A percentile compares a stretch with the other conserved stretches of the same genome.
Evolutionary conservation across 768 basidiomycete species (phyloP).

Genomic region (Mycena rosella): DNA sequence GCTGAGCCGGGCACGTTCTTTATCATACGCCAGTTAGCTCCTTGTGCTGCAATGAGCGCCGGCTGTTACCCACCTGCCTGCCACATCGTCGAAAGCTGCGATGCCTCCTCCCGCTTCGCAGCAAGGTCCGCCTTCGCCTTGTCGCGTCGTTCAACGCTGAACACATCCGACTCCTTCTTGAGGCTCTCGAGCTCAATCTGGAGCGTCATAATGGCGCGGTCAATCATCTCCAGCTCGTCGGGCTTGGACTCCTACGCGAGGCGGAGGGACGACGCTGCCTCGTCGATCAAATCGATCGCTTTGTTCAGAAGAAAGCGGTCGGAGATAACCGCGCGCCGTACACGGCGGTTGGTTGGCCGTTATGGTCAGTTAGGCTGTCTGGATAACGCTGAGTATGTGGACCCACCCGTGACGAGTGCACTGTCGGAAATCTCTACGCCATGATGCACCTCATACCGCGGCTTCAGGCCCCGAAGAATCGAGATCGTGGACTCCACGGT

Average conservation of each 20-base stretch:
- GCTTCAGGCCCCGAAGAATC: constrained; percentile 88
- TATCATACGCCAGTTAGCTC: not conserved
- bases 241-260: constrained; percentile 93
- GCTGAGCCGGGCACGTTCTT: constrained; percentile 78
- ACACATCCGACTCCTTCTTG: constrained; percentile 89
- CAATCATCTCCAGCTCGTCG: constrained; percentile 83
- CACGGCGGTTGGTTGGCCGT: constrained; percentile 70
- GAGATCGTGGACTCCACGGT: constrained; percentile 87
- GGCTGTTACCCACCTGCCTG: constrained; percentile 55
- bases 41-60: no score
- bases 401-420: constrained; percentile 85
- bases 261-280: constrained; percentile 88
- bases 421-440: constrained; percentile 93
- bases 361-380: no score
- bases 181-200: constrained; percentile 92
- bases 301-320: constrained; percentile 93
- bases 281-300: constrained; percentile 93
- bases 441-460: constrained; percentile 91
- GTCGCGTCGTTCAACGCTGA: constrained; percentile 78
- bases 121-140: constrained; percentile 76
- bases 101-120: constrained; percentile 72
- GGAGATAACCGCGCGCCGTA: constrained; percentile 86
- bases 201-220: constrained; percentile 86
- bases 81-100: constrained; percentile 75
- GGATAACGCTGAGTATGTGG: not conserved